Conservation (phyloP, 73 alveolate genomes). For the Tetrahymena elliotti region DNA sequence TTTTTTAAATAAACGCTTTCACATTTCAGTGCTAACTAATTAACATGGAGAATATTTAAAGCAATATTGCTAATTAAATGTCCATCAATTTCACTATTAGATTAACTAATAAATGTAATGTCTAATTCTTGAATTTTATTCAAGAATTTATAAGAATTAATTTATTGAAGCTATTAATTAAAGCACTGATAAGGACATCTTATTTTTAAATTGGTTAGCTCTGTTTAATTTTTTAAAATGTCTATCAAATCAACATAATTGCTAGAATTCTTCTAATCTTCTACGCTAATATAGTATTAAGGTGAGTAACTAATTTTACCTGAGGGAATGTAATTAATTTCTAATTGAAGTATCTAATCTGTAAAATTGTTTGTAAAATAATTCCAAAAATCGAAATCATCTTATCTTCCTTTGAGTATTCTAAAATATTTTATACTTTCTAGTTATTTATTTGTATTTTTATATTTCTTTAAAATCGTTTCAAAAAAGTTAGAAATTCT, state of each 20-base stretch:
- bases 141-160: no score
- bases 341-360: not conserved
- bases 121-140: not conserved
- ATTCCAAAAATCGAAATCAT: not conserved
- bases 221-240: no score
- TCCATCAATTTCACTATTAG: not conserved
- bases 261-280: no score
- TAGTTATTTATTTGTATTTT: not conserved
- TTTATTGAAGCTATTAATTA: no score
- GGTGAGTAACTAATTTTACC: no score
- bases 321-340: not conserved
- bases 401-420: not conserved
- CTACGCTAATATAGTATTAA: no score
- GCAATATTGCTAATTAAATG: no score
- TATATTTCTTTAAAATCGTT: no score
- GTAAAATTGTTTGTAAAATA: no score
- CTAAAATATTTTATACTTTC: not conserved
- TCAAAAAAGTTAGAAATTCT: not conserved
- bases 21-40: no score
- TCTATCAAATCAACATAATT: no score
- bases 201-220: not conserved
- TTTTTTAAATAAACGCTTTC: no score
- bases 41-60: not conserved
- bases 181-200: not conserved
- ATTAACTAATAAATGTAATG: not conserved